These are phyloP conservation scores for Tulasnella sp. DNA, from an alignment of 768 basidiomycete species.

Conservation along the genomic window DNA sequence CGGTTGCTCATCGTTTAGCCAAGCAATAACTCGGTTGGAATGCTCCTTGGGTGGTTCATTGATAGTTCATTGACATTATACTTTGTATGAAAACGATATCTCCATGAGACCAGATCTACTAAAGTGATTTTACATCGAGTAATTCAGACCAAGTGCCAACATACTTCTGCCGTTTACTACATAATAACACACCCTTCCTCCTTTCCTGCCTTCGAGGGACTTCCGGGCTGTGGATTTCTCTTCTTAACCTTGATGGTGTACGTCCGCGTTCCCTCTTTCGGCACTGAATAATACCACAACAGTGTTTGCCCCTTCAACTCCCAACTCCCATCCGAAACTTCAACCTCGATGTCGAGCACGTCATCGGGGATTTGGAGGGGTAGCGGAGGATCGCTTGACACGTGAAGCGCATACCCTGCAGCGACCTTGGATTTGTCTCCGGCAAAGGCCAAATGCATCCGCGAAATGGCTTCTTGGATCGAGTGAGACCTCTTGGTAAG, in stretches of 20 bases:
- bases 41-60: too few species aligned
- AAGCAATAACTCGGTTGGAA: too few species aligned
- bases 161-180: background rate
- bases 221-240: background rate
- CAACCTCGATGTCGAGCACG: constrained; percentile 23
- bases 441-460: constrained; percentile 22
- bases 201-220: background rate
- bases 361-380: constrained; percentile 22
- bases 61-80: too few species aligned
- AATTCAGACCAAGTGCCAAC: background rate
- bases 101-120: too few species aligned
- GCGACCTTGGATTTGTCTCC: constrained; percentile 5
- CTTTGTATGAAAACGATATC: too few species aligned
- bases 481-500: constrained; percentile 6
- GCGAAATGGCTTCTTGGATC: constrained; percentile 22
- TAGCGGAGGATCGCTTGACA: constrained; percentile 21
- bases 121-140: too few species aligned
- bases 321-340: constrained; percentile 20
- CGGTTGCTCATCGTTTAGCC: too few species aligned
- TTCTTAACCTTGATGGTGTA: constrained; percentile 22
- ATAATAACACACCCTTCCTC: constrained; percentile 10
- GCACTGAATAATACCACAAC: constrained; percentile 23
- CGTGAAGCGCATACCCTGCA: constrained; percentile 16
- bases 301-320: constrained; percentile 20
- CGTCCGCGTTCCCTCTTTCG: constrained; percentile 2